phyloP scores from a whole-genome alignment of 2,329 filamentous ascomycete genomes.

The Diaporthe australafricana region DNA sequence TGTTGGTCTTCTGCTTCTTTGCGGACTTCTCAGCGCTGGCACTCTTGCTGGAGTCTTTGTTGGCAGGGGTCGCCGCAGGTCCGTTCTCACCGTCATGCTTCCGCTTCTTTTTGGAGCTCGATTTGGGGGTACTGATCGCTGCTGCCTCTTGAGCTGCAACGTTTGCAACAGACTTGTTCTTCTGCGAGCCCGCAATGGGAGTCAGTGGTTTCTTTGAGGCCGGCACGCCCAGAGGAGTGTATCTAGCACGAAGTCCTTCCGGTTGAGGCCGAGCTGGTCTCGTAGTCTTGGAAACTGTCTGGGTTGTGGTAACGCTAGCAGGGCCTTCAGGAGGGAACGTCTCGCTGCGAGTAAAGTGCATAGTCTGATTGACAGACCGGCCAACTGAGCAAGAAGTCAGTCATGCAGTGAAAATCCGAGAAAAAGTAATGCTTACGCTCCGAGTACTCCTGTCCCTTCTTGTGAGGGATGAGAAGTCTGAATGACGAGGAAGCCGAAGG shows the following conservation, averaged over 20 bases:
- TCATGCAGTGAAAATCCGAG: conserved; percentile 40
- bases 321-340: conserved; percentile 38
- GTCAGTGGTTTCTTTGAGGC: conserved; percentile 41
- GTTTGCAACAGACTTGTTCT: conserved; percentile 29
- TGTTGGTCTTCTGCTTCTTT: conserved; percentile 37
- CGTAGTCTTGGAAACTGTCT: conserved; percentile 52
- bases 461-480: conserved; percentile 70
- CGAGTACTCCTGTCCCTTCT: conserved; percentile 54
- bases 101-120: conserved; percentile 52
- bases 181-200: conserved; percentile 18
- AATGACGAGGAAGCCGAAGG: conserved; percentile 63
- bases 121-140: conserved; percentile 38
- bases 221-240: conserved; percentile 71
- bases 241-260: conserved; percentile 74
- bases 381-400: conserved; percentile 49
- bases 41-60: conserved; percentile 35
- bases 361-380: conserved; percentile 65
- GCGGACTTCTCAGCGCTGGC: conserved; percentile 36
- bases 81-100: conserved; percentile 50
- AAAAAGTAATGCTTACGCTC: not conserved
- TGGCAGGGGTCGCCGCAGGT: conserved; percentile 31
- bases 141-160: conserved; percentile 28
- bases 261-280: conserved; percentile 73
- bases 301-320: conserved; percentile 50
- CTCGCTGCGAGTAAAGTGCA: conserved; percentile 68